These are phyloP conservation scores for Pseudonitzschia delicatissima DNA, from an alignment of 108 stramenopile genomes.

Conservation along the genomic window DNA sequence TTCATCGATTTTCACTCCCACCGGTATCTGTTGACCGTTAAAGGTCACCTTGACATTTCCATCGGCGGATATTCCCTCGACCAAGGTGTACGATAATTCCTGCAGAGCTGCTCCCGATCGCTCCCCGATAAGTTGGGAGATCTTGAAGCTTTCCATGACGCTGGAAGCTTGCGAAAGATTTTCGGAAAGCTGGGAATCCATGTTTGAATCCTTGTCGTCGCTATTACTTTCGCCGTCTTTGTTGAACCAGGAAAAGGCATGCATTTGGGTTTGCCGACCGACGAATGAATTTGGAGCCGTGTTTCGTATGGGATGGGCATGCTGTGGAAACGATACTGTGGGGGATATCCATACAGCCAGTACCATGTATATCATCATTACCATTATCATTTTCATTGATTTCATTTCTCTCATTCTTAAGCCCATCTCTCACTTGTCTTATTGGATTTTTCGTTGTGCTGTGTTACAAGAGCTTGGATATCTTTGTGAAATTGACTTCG, in stretches of 20 bases:
- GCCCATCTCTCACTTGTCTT: not conserved
- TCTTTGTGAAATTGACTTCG: too few relatives aligned
- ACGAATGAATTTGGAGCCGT: too few relatives aligned
- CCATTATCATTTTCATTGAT: too few relatives aligned
- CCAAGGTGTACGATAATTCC: slow-evolving; percentile 32
- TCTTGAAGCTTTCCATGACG: slow-evolving; percentile 43
- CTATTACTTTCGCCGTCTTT: slow-evolving; percentile 10
- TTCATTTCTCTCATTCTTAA: too few relatives aligned
- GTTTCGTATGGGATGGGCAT: too few relatives aligned
- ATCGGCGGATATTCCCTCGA: slow-evolving; percentile 43
- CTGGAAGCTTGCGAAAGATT: slow-evolving; percentile 17
- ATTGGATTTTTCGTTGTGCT: not conserved
- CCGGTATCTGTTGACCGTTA: slow-evolving; percentile 41
- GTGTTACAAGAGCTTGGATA: too few relatives aligned
- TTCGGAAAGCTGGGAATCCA: not conserved
- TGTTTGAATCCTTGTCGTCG: not conserved
- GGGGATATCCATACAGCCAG: too few relatives aligned
- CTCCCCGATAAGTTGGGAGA: slow-evolving; percentile 35
- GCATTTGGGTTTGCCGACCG: not conserved
- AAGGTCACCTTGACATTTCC: slow-evolving; percentile 49
- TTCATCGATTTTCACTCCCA: slow-evolving; percentile 39
- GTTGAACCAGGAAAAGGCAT: slow-evolving; percentile 14
- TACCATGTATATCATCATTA: too few relatives aligned
- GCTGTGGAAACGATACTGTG: not conserved
- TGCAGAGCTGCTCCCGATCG: slow-evolving; percentile 26